Evolutionary conservation across 2,329 filamentous ascomycete genomes (phyloP).

Genomic region (Ophiostoma perfectum): DNA sequence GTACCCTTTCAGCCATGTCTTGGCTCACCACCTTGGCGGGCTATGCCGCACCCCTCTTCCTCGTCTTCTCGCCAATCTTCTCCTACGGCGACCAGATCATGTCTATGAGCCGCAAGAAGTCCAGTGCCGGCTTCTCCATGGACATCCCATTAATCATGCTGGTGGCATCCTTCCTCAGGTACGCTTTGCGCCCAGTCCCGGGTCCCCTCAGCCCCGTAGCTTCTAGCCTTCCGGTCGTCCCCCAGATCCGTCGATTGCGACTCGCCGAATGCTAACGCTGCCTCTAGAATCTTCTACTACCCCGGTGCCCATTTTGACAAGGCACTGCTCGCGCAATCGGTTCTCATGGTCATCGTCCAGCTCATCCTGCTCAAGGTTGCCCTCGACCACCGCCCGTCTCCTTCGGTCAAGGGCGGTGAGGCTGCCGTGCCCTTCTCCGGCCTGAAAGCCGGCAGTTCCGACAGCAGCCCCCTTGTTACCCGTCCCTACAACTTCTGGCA

Average conservation of each 20-base stretch:
- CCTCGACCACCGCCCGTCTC: slow-evolving; percentile 59
- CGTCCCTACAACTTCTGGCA: slow-evolving; percentile 79
- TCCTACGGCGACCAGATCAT: slow-evolving; percentile 62
- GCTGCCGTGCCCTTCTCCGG: slow-evolving; percentile 58
- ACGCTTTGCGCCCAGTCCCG: slow-evolving; percentile 24
- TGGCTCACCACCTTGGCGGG: slow-evolving; percentile 45
- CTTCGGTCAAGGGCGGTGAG: slow-evolving; percentile 56
- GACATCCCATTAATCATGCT: slow-evolving; percentile 70
- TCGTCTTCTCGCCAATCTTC: slow-evolving; percentile 57
- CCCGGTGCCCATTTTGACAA: slow-evolving; percentile 60
- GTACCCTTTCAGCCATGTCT: slow-evolving; percentile 16
- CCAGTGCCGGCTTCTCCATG: slow-evolving; percentile 51
- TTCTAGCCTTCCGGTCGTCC: no score
- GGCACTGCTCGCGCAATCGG: slow-evolving; percentile 58
- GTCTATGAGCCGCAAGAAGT: slow-evolving; percentile 59
- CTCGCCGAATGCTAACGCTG: not conserved
- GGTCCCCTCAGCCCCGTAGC: no score
- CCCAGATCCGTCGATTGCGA: not conserved
- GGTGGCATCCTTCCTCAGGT: slow-evolving; percentile 61
- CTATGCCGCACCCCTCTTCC: slow-evolving; percentile 57
- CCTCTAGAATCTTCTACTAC: slow-evolving; percentile 61
- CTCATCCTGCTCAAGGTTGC: slow-evolving; percentile 60
- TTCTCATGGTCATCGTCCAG: slow-evolving; percentile 62
- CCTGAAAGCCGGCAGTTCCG: slow-evolving; percentile 30
- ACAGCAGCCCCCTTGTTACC: slow-evolving; percentile 31